These are phyloP conservation scores for Trypanosoma cruzi DNA, from an alignment of 208 protist species.

Conservation along the genomic window DNA sequence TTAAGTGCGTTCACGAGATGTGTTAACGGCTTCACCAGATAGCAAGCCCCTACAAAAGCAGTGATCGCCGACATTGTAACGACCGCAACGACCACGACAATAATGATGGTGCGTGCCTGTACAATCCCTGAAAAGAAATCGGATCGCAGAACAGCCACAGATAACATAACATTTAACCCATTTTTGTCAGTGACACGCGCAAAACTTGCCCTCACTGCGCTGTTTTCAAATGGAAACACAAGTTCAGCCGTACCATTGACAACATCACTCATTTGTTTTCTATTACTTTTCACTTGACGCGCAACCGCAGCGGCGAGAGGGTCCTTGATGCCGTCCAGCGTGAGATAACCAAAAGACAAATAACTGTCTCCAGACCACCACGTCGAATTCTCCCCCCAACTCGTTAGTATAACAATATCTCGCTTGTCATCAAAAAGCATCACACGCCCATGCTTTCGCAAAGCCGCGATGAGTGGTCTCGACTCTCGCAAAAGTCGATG, in stretches of 20 bases:
- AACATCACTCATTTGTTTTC: constrained; percentile 26
- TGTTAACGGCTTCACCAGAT: constrained; percentile 26
- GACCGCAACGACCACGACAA: constrained; percentile 34
- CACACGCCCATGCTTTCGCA: constrained; percentile 51
- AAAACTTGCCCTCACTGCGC: constrained; percentile 41
- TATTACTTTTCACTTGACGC: constrained; percentile 22
- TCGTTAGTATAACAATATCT: constrained; percentile 54
- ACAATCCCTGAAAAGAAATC: constrained; percentile 64
- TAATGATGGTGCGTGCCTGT: constrained; percentile 20
- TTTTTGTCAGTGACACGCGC: constrained; percentile 56
- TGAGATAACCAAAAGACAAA: constrained; percentile 10
- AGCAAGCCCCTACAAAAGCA: constrained; percentile 44
- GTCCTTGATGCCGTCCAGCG: constrained; percentile 41
- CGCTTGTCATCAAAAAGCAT: constrained; percentile 42
- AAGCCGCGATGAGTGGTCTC: constrained; percentile 53
- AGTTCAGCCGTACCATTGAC: constrained; percentile 33
- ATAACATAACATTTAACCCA: constrained; percentile 57
- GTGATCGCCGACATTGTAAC: constrained; percentile 40
- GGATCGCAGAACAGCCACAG: constrained; percentile 44
- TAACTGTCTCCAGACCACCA: no score
- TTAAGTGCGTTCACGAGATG: constrained; percentile 50
- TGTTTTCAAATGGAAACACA: constrained; percentile 40
- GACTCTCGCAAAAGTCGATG: constrained; percentile 26
- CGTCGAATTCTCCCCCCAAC: constrained; percentile 43
- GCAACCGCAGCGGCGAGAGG: constrained; percentile 45